phyloP scores from a whole-genome alignment of 306 rosid species.

The Aeschynomene evenia region DNA sequence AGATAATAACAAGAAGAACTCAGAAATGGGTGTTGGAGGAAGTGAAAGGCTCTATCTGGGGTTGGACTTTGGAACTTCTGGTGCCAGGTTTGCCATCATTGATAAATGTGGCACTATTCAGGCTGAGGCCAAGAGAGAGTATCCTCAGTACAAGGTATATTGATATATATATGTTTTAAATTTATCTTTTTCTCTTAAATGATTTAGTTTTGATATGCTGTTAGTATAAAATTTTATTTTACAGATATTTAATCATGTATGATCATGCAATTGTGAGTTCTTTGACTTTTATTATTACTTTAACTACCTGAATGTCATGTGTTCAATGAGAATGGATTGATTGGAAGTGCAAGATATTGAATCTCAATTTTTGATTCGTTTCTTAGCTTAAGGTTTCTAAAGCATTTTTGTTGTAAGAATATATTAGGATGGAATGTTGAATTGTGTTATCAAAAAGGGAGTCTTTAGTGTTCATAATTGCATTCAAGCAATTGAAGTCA shows the following conservation, averaged over 20 bases:
- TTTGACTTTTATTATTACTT: too few relatives aligned
- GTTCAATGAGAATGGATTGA: too few relatives aligned
- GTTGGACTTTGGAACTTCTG: conserved; percentile 88
- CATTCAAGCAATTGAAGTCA: neutral
- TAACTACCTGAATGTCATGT: too few relatives aligned
- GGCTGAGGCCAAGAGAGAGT: conserved; percentile 73
- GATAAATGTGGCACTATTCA: conserved; percentile 56
- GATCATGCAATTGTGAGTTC: too few relatives aligned
- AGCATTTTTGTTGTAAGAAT: neutral
- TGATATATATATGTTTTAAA: too few relatives aligned
- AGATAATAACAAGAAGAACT: conserved; percentile 19
- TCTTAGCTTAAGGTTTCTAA: neutral
- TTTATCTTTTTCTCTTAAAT: neutral
- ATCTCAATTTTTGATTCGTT: neutral
- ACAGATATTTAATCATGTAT: too few relatives aligned
- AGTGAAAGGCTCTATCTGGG: conserved; percentile 71
- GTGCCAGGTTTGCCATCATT: conserved; percentile 83
- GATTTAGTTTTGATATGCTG: too few relatives aligned
- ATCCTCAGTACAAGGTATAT: conserved; percentile 56
- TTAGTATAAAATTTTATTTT: too few relatives aligned
- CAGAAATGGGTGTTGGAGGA: conserved; percentile 25
- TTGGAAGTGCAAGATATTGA: too few relatives aligned
- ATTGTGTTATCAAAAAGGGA: neutral
- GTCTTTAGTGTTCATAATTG: neutral
- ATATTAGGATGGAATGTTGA: neutral